Conservation (phyloP, 352 stramenopile species). For the Globisporangium nunn region DNA sequence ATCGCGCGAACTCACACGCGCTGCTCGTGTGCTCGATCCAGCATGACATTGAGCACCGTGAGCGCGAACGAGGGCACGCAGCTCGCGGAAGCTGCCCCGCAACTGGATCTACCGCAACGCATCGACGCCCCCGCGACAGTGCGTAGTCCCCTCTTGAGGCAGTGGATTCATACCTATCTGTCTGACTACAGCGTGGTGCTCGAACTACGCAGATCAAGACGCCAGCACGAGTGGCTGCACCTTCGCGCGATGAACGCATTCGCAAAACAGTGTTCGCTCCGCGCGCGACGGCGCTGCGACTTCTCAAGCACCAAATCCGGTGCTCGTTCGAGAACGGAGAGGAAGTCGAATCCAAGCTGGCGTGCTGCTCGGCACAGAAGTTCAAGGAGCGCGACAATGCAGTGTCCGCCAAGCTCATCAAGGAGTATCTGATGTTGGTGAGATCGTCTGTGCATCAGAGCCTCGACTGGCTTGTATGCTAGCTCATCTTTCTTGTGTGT, state of each 20-base stretch:
- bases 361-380: constrained; percentile 55
- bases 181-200: neutral
- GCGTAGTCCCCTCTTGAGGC: neutral
- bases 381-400: constrained; percentile 52
- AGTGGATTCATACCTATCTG: too few species aligned
- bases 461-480: neutral
- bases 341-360: constrained; percentile 36
- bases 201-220: constrained; percentile 58
- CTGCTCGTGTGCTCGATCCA: neutral
- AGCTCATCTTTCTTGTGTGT: neutral
- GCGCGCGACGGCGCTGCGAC: constrained; percentile 45
- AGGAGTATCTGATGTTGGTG: constrained; percentile 73
- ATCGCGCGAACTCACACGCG: neutral
- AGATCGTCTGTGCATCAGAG: neutral
- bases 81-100: constrained; percentile 59
- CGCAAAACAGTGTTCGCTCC: constrained; percentile 68
- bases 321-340: constrained; percentile 40
- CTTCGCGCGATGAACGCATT: constrained; percentile 58
- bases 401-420: constrained; percentile 68
- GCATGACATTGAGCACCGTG: constrained; percentile 45
- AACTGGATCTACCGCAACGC: constrained; percentile 72
- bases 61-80: constrained; percentile 66
- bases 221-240: constrained; percentile 32
- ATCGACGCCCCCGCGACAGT: constrained; percentile 69
- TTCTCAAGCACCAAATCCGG: constrained; percentile 36